These are phyloP conservation scores for Madurella mycetomatis DNA, from an alignment of 2,329 filamentous ascomycete genomes.

Conservation along the genomic window DNA sequence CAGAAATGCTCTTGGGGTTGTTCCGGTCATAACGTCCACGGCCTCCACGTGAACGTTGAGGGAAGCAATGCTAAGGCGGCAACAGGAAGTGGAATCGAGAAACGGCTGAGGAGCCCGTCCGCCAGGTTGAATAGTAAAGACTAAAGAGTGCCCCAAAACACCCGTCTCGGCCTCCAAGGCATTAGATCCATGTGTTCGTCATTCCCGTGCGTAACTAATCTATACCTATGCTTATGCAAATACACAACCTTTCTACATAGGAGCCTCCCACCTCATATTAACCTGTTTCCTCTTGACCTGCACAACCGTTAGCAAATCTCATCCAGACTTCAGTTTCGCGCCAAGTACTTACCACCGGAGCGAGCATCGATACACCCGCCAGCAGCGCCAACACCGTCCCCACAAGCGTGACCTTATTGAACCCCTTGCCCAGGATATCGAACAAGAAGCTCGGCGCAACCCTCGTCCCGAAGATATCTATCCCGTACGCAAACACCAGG, in stretches of 20 bases:
- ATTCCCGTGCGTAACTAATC: neutral
- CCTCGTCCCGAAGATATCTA: constrained; percentile 83
- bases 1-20: too few species aligned
- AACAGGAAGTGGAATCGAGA: too few species aligned
- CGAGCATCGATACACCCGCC: constrained; percentile 70
- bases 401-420: constrained; percentile 83
- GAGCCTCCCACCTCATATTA: constrained; percentile 56
- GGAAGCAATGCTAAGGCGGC: too few species aligned
- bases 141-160: too few species aligned
- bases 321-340: neutral
- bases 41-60: too few species aligned
- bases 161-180: too few species aligned
- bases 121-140: too few species aligned
- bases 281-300: constrained; percentile 64
- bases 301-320: constrained; percentile 30
- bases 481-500: constrained; percentile 79
- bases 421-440: constrained; percentile 87
- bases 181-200: too few species aligned
- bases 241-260: constrained; percentile 21
- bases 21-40: too few species aligned
- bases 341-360: constrained; percentile 69
- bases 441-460: constrained; percentile 86
- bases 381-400: constrained; percentile 77
- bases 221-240: neutral
- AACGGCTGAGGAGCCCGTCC: too few species aligned